A percentile compares a stretch with the other conserved stretches of the same genome.
Conservation (phyloP, 768 basidiomycete species). For the Boletus insuetus region DNA sequence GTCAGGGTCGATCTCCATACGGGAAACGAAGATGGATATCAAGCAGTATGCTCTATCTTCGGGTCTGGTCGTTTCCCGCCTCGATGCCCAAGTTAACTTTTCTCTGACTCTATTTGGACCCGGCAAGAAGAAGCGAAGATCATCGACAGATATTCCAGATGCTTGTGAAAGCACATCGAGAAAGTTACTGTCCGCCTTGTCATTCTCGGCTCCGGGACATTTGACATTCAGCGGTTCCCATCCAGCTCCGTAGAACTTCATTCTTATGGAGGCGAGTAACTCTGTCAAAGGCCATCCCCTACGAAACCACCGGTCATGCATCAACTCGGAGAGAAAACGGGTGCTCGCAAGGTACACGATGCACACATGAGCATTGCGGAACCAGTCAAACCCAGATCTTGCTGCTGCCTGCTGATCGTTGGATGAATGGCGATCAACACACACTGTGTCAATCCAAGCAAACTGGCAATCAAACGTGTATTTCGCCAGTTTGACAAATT, state of each 20-base stretch:
- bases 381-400: conserved; percentile 1
- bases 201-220: conserved; percentile 2
- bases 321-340: not conserved
- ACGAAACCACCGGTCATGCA: not conserved
- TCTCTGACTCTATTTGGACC: conserved; percentile 7
- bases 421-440: not conserved
- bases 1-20: not conserved
- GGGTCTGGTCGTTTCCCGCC: not conserved
- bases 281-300: conserved; percentile 1
- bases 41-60: conserved; percentile 1
- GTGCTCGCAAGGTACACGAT: conserved; percentile 2
- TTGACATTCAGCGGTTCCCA: conserved; percentile 2
- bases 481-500: not conserved
- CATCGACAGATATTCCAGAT: conserved; percentile 2
- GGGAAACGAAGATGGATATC: conserved; percentile 5
- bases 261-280: not conserved
- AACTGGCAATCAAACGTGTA: not conserved
- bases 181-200: conserved; percentile 2
- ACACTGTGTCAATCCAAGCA: conserved; percentile 1
- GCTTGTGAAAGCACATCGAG: not conserved
- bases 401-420: not conserved
- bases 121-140: not conserved
- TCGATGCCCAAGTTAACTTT: conserved; percentile 3
- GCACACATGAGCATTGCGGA: conserved; percentile 2
- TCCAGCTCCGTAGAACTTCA: conserved; percentile 5